Evolutionary conservation across 192 early-diverging fungal genomes (phyloP), one percentile per base, ranked within the genome.

Genomic region (Coemansia javaensis): DNA sequence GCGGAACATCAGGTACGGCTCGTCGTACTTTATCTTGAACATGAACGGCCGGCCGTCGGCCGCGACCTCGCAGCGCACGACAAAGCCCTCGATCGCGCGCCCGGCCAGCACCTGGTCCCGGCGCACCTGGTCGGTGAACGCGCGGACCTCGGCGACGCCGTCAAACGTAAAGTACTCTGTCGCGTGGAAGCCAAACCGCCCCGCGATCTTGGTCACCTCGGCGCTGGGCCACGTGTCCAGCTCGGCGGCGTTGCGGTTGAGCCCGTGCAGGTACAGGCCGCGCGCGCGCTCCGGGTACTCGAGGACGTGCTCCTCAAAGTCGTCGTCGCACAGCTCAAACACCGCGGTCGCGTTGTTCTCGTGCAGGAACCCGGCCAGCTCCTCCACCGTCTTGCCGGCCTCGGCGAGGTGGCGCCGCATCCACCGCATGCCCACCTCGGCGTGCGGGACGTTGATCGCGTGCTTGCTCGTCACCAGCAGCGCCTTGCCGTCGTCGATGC

Each of bases 11-110:
- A 97, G 60, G 40, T 98, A 98, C 0, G 90, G 88, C 59, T 90
- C 85, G 40, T 98, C 91, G 58, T 88, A 94, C 58, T 98, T 98
- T 72, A 94, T 79, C 76, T 98, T 98, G 79, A 92, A 95, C 53
- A 88, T 82, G 30, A 61, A 42, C 6, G 77, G 67, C 21, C 53
- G 53, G 1, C 63, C 44, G 0, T 35, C 41, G 2, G 14, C 50
- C 28, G 53, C 47, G 17, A 33, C 27, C 37, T 61, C 72, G 57
- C 89, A 92, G 24, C 95, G 79, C 15, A 98, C 80, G 6, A 98
- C 95, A 57, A 91, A 92, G 12, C 95, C 95, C 63, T 98, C 95
- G 16, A 94, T 79, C 4, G 89, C 78, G 5, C 82, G 66, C 14
- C 79, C 81, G 15, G 87, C 75, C 24, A 85, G 85, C 23, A 80